A percentile compares a stretch with the other conserved stretches of the same genome.
Conservation (phyloP, 208 protist species). For the Leishmania major region DNA sequence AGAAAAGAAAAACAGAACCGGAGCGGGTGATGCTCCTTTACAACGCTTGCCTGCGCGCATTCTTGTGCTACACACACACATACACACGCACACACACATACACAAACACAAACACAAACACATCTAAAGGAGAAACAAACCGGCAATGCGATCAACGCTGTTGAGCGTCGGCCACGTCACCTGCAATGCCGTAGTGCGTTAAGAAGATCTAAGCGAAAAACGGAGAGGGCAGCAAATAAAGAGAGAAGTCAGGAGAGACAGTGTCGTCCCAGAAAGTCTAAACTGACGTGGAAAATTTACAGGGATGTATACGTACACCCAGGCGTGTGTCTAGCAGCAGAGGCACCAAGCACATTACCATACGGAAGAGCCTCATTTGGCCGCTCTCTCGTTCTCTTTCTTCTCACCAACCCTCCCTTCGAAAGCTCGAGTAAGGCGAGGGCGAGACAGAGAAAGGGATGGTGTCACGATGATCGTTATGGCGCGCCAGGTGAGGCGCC, state of each 20-base stretch:
- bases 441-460: background rate
- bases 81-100: too few species aligned
- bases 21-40: background rate
- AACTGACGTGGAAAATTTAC: background rate
- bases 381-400: background rate
- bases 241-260: background rate
- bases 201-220: background rate
- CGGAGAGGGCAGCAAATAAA: background rate
- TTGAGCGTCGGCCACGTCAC: background rate
- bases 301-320: too few species aligned
- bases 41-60: background rate
- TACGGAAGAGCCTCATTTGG: too few species aligned
- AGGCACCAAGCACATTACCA: too few species aligned
- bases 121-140: background rate
- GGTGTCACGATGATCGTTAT: background rate
- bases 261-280: background rate
- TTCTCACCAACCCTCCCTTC: background rate
- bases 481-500: constrained; percentile 1
- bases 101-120: too few species aligned
- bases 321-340: too few species aligned
- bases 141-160: background rate
- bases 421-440: background rate
- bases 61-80: background rate
- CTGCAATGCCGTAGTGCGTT: background rate
- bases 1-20: background rate